Evolutionary conservation across 345 rosid species (phyloP).

Genomic region (Psidium friedrichsthalianum): DNA sequence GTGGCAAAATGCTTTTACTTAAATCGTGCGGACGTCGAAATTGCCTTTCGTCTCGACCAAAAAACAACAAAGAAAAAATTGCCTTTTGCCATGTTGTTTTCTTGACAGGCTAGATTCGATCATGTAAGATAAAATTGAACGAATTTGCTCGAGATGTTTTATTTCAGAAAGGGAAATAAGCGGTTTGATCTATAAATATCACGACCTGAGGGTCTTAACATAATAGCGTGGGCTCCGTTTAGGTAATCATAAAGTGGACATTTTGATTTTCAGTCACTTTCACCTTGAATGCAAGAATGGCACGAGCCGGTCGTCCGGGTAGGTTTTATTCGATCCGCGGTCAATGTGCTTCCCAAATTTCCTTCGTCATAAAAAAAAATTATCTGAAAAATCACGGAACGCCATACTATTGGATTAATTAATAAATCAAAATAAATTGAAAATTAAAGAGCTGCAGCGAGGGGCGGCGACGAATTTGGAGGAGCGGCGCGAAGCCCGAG

Average conservation of each 20-base stretch:
- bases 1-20: neutral
- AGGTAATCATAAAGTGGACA: accelerated
- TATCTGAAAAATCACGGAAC: neutral
- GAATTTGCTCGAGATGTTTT: neutral
- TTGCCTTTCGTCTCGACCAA: no score
- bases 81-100: neutral
- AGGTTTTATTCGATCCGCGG: accelerated
- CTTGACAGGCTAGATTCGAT: neutral
- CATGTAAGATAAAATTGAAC: neutral
- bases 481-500: neutral
- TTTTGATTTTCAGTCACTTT: neutral
- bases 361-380: no score
- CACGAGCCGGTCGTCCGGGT: accelerated
- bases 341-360: neutral
- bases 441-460: neutral
- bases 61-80: no score
- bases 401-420: neutral
- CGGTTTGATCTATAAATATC: accelerated
- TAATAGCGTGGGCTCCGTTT: neutral
- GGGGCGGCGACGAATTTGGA: neutral
- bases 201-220: accelerated
- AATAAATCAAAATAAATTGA: neutral
- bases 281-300: accelerated
- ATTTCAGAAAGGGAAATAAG: neutral
- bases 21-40: neutral